A percentile compares a stretch with the other conserved stretches of the same genome.
These are phyloP conservation scores for Salix arbutifolia DNA, from an alignment of 345 rosid species.

Conservation along the genomic window DNA sequence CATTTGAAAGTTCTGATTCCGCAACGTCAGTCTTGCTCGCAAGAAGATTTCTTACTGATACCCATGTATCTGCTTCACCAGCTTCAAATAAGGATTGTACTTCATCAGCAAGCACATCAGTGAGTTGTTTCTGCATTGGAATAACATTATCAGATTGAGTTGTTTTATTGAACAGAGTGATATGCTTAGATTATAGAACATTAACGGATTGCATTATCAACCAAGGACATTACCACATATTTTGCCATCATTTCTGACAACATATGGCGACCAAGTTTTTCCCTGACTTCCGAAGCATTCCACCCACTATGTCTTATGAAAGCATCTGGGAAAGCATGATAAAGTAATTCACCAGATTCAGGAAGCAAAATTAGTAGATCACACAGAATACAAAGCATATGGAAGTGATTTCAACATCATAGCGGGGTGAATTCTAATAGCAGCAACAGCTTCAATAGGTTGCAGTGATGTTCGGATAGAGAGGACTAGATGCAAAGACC, in stretches of 20 bases:
- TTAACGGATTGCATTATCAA: neutral
- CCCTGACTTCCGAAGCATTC: constrained; percentile 57
- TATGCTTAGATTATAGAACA: neutral
- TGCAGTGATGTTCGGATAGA: no score
- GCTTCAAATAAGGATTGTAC: constrained; percentile 57
- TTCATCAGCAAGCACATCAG: constrained; percentile 43
- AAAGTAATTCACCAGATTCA: neutral
- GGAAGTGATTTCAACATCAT: no score
- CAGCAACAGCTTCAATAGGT: no score
- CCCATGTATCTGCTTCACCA: constrained; percentile 60
- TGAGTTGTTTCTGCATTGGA: constrained; percentile 50
- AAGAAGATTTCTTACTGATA: constrained; percentile 60
- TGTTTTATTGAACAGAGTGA: neutral
- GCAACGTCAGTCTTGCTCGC: constrained; percentile 51
- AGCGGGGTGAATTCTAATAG: neutral
- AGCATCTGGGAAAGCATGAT: constrained; percentile 44
- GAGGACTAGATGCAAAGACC: no score
- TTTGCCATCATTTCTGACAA: constrained; percentile 46
- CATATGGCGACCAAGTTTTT: constrained; percentile 56
- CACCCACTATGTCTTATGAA: constrained; percentile 51
- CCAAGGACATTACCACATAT: constrained; percentile 43
- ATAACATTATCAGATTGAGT: constrained; percentile 8
- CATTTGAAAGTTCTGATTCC: constrained; percentile 39
- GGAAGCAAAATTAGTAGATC: neutral
- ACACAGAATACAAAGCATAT: no score